A percentile compares a stretch with the other conserved stretches of the same genome.
These are phyloP conservation scores for Xylariaceae sp. DNA, from an alignment of 2,329 filamentous ascomycete species.

Conservation along the genomic window DNA sequence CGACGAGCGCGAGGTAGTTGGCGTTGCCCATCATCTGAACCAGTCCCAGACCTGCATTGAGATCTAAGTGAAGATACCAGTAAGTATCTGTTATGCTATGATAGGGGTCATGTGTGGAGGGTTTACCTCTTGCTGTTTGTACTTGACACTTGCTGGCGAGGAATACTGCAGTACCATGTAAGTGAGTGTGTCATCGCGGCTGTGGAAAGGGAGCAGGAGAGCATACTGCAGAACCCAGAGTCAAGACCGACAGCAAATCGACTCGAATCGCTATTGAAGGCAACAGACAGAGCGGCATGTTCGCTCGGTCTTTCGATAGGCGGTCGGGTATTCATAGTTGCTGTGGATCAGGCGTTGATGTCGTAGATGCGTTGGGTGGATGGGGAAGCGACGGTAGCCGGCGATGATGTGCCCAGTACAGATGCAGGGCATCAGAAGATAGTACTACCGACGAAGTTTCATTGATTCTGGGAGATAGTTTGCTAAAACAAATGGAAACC, in stretches of 20 bases:
- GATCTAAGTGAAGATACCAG: constrained; percentile 35
- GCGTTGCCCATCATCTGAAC: constrained; percentile 84
- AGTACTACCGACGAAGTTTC: too few relatives aligned
- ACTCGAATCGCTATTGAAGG: constrained; percentile 81
- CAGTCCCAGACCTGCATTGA: constrained; percentile 77
- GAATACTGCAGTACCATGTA: constrained; percentile 55
- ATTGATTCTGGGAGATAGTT: too few relatives aligned
- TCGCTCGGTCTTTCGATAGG: constrained; percentile 75
- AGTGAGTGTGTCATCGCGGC: constrained; percentile 17
- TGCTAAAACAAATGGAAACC: too few relatives aligned
- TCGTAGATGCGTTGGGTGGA: constrained; percentile 3
- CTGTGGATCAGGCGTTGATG: constrained; percentile 2
- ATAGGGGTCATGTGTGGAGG: background rate
- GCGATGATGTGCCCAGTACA: constrained; percentile 16
- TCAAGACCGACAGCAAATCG: constrained; percentile 87
- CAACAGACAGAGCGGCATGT: constrained; percentile 74
- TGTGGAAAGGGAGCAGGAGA: background rate
- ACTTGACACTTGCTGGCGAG: constrained; percentile 70
- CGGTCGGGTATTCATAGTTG: constrained; percentile 81
- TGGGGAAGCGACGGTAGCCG: constrained; percentile 11
- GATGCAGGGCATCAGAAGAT: constrained; percentile 25
- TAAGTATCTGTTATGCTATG: background rate
- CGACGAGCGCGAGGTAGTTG: constrained; percentile 85
- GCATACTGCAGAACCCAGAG: constrained; percentile 77
- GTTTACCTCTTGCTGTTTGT: constrained; percentile 51